Evolutionary conservation across 257 asterid species (phyloP).

Genomic region (Catharanthus roseus): DNA sequence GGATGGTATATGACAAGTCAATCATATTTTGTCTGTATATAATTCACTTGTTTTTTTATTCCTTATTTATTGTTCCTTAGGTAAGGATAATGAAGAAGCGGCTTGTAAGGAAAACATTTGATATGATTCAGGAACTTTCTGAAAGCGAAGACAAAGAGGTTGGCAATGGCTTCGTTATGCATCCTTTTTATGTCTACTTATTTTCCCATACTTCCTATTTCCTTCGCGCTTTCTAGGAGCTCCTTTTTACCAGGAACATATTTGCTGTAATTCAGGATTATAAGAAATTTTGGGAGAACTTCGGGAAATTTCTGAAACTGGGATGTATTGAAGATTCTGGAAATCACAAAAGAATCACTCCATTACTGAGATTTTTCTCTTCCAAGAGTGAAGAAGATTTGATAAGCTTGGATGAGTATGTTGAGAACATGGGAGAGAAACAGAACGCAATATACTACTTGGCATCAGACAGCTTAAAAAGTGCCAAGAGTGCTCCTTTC

Average conservation of each 20-base stretch:
- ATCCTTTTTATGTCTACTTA: not conserved
- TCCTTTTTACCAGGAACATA: not conserved
- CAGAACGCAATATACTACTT: conserved; percentile 88
- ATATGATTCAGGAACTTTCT: conserved; percentile 97
- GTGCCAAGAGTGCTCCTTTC: conserved; percentile 97
- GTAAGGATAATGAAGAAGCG: conserved; percentile 97
- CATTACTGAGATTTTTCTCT: conserved; percentile 77
- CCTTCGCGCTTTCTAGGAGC: not conserved
- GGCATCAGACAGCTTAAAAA: conserved; percentile 93
- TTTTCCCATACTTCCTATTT: not conserved
- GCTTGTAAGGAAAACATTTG: conserved; percentile 92
- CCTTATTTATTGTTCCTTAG: conserved; percentile 26
- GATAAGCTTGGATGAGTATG: conserved; percentile 83
- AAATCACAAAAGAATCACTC: conserved; percentile 82
- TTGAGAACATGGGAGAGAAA: conserved; percentile 93
- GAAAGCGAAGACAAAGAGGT: conserved; percentile 95
- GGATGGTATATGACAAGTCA: not conserved
- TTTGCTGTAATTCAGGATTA: conserved; percentile 55
- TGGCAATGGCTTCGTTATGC: not conserved
- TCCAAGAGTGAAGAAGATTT: conserved; percentile 88
- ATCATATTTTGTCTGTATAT: not conserved
- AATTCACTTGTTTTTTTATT: not conserved
- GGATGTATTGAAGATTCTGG: conserved; percentile 98
- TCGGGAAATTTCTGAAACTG: conserved; percentile 83
- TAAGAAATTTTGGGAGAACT: conserved; percentile 97